Conservation (phyloP, 1,139 yeast genomes). For the Scheffersomyces segobiensis region DNA sequence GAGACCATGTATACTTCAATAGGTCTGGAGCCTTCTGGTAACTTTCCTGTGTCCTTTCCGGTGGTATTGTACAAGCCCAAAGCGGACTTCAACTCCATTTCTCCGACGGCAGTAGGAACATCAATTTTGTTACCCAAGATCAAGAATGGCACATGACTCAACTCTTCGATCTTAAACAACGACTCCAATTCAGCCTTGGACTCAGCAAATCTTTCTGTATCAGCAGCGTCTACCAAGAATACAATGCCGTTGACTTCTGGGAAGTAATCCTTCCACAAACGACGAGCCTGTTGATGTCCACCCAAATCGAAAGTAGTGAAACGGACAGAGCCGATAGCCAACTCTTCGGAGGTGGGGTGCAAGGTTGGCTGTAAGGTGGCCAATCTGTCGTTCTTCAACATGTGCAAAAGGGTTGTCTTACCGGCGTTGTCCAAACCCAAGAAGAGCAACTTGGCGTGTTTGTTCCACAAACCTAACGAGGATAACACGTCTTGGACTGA, state of each 20-base stretch:
- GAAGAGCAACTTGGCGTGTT: slow-evolving; percentile 94
- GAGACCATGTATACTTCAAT: slow-evolving; percentile 97
- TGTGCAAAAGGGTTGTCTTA: slow-evolving; percentile 92
- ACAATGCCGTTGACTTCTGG: slow-evolving; percentile 99
- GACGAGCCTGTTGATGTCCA: slow-evolving; percentile 98
- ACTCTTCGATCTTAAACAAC: slow-evolving; percentile 87
- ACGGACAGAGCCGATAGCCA: slow-evolving; percentile 93
- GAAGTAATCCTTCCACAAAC: slow-evolving; percentile 98
- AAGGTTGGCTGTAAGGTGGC: slow-evolving; percentile 97
- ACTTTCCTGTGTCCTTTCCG: slow-evolving; percentile 75
- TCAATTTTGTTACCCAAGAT: slow-evolving; percentile 96
- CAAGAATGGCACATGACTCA: slow-evolving; percentile 85
- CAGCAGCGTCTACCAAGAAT: slow-evolving; percentile 95
- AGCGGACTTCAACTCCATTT: slow-evolving; percentile 89
- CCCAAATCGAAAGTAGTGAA: slow-evolving; percentile 98
- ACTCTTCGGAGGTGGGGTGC: slow-evolving; percentile 98
- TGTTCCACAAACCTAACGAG: slow-evolving; percentile 94
- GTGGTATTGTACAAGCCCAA: slow-evolving; percentile 80
- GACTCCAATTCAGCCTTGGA: slow-evolving; percentile 94
- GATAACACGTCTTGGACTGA: slow-evolving; percentile 88
- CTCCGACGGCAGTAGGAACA: slow-evolving; percentile 90
- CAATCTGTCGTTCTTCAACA: slow-evolving; percentile 95
- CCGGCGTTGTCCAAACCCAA: slow-evolving; percentile 98
- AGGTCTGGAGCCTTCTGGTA: slow-evolving; percentile 81
- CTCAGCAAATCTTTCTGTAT: slow-evolving; percentile 91